Base-by-base conservation (phyloP, 495 filamentous ascomycete species). In the Chaetomidium leptoderma region DNA sequence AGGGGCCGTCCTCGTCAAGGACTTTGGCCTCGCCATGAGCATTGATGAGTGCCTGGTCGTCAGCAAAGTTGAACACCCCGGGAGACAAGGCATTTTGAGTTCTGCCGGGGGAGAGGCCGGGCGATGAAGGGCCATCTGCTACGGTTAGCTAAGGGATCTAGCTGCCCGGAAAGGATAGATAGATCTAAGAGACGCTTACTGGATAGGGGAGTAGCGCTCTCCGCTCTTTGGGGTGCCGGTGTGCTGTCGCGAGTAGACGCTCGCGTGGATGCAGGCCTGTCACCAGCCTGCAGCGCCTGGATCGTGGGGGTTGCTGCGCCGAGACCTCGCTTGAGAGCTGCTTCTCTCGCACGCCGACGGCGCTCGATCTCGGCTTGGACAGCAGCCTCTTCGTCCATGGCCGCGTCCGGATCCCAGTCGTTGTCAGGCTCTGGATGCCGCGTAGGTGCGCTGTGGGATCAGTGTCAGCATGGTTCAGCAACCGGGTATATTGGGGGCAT, bases 331-430 rank as follows among this genome's bases (percentile, higher is more conserved):
- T 68, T 89, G 67, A 89, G 85, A 63, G 95, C 89, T 26, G 90
- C 91, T 74, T 96, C 91, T 60, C 93, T 86, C 44, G 87, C 83
- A 62, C 86, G 91, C 11, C 90, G 86, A 50, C 92, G 88, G 66
- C 92, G 87, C 69, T 95, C 89, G 62, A 95, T 84, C 63, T 91
- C 78, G 51, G 85, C 81, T 53, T 85, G 59, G 17, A 62, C 64
- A 14, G 52, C 60, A 13, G 65, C 67, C 50, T 70, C 87, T 77
- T 95, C 87, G 65, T 95, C 86, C 58, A 90, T 64, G 29, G 80
- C 75, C 62, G 82, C 78, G 29, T 77, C 74, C 30, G 76, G 76
- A 63, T 78, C 73, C 61, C 68, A 74, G 49, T 74, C 69, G 27
- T 65, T 58, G 29, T 74, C 71, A 1, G 72, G 60, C 33, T 74